These are phyloP conservation scores for Macrophomina phaseolina DNA, from an alignment of 2,329 filamentous ascomycete species.

Conservation along the genomic window DNA sequence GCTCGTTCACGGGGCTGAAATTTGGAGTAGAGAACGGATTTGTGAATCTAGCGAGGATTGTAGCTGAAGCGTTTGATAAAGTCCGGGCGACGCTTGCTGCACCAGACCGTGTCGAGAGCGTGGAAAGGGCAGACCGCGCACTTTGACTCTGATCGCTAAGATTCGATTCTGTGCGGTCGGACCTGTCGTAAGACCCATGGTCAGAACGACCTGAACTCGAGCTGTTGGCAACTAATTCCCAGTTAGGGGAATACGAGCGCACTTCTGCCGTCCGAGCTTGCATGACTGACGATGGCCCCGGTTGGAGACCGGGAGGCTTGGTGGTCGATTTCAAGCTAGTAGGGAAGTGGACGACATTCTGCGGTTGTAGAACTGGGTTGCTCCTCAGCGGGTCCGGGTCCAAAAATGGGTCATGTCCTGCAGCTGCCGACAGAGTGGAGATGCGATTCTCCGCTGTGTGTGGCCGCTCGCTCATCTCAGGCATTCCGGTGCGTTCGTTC, in stretches of 20 bases:
- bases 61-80: slow-evolving; percentile 52
- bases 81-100: slow-evolving; percentile 50
- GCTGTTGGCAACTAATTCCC: slow-evolving; percentile 14
- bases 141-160: slow-evolving; percentile 61
- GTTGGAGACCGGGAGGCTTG: slow-evolving; percentile 17
- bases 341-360: slow-evolving; percentile 21
- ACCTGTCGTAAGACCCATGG: slow-evolving; percentile 56
- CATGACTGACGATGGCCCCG: slow-evolving; percentile 34
- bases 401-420: slow-evolving; percentile 49
- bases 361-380: slow-evolving; percentile 32
- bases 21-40: slow-evolving; percentile 44
- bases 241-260: slow-evolving; percentile 21
- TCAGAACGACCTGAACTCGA: slow-evolving; percentile 34
- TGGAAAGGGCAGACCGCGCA: slow-evolving; percentile 46
- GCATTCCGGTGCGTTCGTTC: slow-evolving; percentile 30
- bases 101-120: slow-evolving; percentile 49
- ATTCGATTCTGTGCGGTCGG: slow-evolving; percentile 61
- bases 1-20: slow-evolving; percentile 35
- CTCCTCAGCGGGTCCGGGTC: slow-evolving; percentile 46
- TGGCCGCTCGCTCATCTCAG: slow-evolving; percentile 37
- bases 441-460: slow-evolving; percentile 32
- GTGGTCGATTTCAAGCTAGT: slow-evolving; percentile 17
- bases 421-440: slow-evolving; percentile 35
- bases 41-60: slow-evolving; percentile 39
- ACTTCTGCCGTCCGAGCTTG: slow-evolving; percentile 30